These are phyloP conservation scores for Onygenales sp. DNA, from an alignment of 2,329 filamentous ascomycete species.

Conservation along the genomic window DNA sequence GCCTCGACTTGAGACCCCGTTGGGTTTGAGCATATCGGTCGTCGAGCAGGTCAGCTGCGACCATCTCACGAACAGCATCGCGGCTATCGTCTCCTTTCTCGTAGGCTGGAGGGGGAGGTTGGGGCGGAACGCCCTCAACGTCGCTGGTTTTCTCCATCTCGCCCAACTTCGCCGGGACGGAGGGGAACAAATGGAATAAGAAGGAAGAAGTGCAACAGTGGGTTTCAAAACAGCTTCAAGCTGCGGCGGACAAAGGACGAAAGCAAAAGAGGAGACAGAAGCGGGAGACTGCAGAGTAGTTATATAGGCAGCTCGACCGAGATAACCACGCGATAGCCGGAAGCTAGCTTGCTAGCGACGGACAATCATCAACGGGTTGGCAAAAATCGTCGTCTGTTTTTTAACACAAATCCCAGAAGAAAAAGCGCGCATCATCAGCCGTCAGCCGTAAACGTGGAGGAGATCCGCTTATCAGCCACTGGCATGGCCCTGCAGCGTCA, in stretches of 20 bases:
- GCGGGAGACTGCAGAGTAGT: too few relatives aligned
- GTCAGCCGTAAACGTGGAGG: too few relatives aligned
- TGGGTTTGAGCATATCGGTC: constrained; percentile 30
- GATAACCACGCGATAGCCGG: too few relatives aligned
- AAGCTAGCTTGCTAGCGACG: too few relatives aligned
- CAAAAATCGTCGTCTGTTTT: too few relatives aligned
- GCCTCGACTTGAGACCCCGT: constrained; percentile 33
- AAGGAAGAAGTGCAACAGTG: background rate
- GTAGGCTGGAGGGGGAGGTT: background rate
- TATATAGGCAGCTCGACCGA: too few relatives aligned
- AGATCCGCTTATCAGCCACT: too few relatives aligned
- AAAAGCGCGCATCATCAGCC: too few relatives aligned
- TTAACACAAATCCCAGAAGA: too few relatives aligned
- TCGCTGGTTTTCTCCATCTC: background rate
- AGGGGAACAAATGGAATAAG: background rate
- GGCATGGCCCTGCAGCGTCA: too few relatives aligned
- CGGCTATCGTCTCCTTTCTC: constrained; percentile 9
- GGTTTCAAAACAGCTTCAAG: background rate
- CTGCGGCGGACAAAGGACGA: background rate
- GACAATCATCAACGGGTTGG: too few relatives aligned
- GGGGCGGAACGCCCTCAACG: background rate
- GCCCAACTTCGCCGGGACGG: background rate
- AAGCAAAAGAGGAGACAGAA: too few relatives aligned
- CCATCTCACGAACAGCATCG: constrained; percentile 21
- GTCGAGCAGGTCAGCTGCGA: constrained; percentile 32